Conservation (phyloP, 2,329 filamentous ascomycete genomes). For the Pseudogymnoascus pannorum region DNA sequence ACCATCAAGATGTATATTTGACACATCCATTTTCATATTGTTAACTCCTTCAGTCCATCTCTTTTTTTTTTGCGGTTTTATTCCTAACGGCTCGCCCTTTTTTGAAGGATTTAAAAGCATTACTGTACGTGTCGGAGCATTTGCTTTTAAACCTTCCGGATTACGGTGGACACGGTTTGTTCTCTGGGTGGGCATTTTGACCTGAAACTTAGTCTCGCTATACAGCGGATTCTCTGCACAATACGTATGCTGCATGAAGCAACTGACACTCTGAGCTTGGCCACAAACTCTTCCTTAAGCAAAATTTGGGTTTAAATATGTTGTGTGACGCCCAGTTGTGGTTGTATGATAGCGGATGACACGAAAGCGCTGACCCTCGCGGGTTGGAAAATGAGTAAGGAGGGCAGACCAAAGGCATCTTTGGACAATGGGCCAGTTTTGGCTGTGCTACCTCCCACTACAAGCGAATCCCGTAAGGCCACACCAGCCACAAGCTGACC, state of each 20-base stretch:
- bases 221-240: not conserved
- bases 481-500: not conserved
- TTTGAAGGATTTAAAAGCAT: slow-evolving; percentile 23
- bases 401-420: not conserved
- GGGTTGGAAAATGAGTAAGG: not conserved
- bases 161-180: not conserved
- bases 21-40: slow-evolving; percentile 31
- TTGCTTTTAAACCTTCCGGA: slow-evolving; percentile 24
- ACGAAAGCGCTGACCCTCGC: not conserved
- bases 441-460: not conserved
- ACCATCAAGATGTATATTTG: slow-evolving; percentile 35
- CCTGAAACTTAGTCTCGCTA: not conserved
- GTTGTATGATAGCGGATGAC: not conserved
- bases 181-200: not conserved
- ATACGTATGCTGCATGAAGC: not conserved
- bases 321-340: not conserved
- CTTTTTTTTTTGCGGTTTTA: slow-evolving; percentile 15
- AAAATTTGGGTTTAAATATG: not conserved
- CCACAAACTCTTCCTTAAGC: not conserved
- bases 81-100: not conserved
- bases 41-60: not conserved
- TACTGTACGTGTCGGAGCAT: slow-evolving; percentile 29
- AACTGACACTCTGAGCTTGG: not conserved
- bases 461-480: not conserved
- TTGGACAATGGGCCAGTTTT: not conserved